These are phyloP conservation scores for Mrakia gelida DNA, from an alignment of 768 basidiomycete species.

Conservation along the genomic window DNA sequence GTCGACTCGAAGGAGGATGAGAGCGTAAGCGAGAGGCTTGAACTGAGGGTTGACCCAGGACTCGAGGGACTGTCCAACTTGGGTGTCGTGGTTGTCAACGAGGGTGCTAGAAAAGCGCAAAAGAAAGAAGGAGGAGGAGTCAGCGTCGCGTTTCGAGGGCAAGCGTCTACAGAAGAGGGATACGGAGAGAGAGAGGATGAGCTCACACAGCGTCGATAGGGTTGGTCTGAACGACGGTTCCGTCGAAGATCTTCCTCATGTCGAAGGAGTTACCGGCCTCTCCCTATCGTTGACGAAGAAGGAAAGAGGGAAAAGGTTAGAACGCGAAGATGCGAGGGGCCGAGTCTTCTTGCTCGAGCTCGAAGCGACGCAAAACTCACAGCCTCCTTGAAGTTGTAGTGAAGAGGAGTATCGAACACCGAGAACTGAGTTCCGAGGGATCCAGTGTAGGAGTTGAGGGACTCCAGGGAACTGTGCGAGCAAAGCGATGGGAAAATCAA, in stretches of 20 bases:
- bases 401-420: slow-evolving; percentile 88
- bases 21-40: slow-evolving; percentile 49
- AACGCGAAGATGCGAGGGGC: no score
- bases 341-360: no score
- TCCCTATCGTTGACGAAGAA: slow-evolving; percentile 44
- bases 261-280: slow-evolving; percentile 64
- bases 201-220: slow-evolving; percentile 29
- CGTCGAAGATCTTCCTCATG: slow-evolving; percentile 65
- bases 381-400: slow-evolving; percentile 74
- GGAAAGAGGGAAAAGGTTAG: no score
- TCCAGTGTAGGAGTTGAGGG: slow-evolving; percentile 37
- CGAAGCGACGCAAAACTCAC: no score
- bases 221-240: slow-evolving; percentile 58
- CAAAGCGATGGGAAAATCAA: no score
- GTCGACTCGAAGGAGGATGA: slow-evolving; percentile 47
- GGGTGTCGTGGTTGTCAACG: slow-evolving; percentile 19
- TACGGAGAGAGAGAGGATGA: not conserved
- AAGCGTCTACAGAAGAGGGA: no score
- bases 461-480: slow-evolving; percentile 9
- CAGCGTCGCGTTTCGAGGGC: no score
- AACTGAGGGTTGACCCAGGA: slow-evolving; percentile 45
- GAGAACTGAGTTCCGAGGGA: slow-evolving; percentile 56
- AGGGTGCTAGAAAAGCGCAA: not conserved
- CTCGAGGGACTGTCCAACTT: slow-evolving; percentile 46
- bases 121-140: not conserved